Evolutionary conservation across 306 rosid genomes (phyloP), one percentile per base, ranked within the genome.

Genomic region (Rubus idaeus): DNA sequence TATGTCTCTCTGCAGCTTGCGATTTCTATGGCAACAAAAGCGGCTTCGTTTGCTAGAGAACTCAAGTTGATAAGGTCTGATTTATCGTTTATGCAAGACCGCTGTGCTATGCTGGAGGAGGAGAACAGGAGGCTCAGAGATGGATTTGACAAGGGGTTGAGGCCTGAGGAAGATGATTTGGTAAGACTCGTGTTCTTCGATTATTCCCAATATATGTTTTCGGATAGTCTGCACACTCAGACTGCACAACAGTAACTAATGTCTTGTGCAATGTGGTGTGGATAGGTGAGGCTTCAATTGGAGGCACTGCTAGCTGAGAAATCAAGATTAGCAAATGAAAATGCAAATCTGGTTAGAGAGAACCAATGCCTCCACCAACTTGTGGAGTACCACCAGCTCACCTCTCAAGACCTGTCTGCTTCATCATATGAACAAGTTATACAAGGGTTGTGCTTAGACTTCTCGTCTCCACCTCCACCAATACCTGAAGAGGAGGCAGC

Each of bases 111-210:
- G 77, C 89, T 92, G 68, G 99, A 96, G 83, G 96, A 89, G 87
- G 99, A 92, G 90, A 96, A 96, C 18, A 75, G 91, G 75, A 83
- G 97, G 73, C 86, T 92, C 6, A 83, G 98, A 16, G 97, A 91
- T 39, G 98, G 97, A 40, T 80, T 91, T 41, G 79, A 77, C 6
- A 85, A 87, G 77, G 98, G 96, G 60, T 79, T 82, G 64, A 87
- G 96, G 84, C 97, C 94, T 0, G 98, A 96, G 67, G 98, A 96
- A 89, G 98, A 92, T 85, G 98, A 96, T 84, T 80, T 92, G 86
- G 99, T 92, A 83, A 63, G 83, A n/a, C 16, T 21, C 45, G 11
- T 6, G 61, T 1, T n/a, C 35, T 52, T 2, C 63, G 55, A 70
- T 8, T 8, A 62, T 17, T 68, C 61, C 23, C 10, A 5, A 7